Base-by-base conservation (phyloP, 805 yeast genomes). In the Komagataella ulmi region DNA sequence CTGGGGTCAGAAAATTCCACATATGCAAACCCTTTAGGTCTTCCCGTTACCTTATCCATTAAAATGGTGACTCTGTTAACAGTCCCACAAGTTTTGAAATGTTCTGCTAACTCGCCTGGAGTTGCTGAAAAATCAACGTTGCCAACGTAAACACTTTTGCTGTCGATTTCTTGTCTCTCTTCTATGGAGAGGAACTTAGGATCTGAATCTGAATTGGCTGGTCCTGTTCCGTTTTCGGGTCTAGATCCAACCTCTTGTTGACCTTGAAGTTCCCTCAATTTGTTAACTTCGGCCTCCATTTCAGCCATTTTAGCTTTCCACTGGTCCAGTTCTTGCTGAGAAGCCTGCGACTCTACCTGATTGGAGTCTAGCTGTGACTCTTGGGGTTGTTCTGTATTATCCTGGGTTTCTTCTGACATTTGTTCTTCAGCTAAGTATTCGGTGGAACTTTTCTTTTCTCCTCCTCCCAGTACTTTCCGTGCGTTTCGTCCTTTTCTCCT, bases 11-110 rank as follows among this genome's bases (percentile, higher is more conserved):
- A 76, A 61, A 87, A 88, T 64, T 88, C 96, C 55, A 88, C 75
- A 64, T 87, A 88, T 1, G 96, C 96, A 67, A 75, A 87, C 1
- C 96, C 96, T 65, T 84, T 84, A 47, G 96, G 93, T 55, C 77
- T 83, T 6, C 95, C 95, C 0, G 93, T 81, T 58, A 69, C 66
- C 64, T 81, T 83, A 67, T 88, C 86, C 52, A 77, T 71, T 64
- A 84, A 67, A 48, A 88, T 87, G 3, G 93, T 87, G 40, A 88
- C 88, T 58, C 96, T 75, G 61, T 85, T 82, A 51, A 88, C 85
- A 6, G 78, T 73, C 1, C 96, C 96, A 48, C 80, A 80, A 3
- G 75, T 62, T 51, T 79, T 74, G 65, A 88, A 88, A 59, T 80
- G 85, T 54, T 80, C 75, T 59, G 86, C 91, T 44, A 88, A 71